Conservation (phyloP, 192 early-diverging fungal species). For the Pilobolus umbonatus region DNA sequence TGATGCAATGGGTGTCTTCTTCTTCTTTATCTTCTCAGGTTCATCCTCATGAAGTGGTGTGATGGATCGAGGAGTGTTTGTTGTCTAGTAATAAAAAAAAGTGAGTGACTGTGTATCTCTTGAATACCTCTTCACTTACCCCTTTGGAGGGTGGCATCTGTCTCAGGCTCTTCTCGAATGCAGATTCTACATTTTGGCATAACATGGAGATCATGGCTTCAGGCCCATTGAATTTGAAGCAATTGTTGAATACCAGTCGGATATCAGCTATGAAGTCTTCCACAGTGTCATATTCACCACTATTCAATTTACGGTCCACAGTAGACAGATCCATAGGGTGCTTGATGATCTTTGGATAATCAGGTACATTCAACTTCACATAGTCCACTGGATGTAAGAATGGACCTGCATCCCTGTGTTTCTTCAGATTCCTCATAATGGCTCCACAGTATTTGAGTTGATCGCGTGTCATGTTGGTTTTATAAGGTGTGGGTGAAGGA, state of each 20-base stretch:
- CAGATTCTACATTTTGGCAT: slow-evolving; percentile 62
- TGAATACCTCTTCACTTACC: slow-evolving; percentile 17
- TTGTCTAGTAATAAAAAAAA: neutral
- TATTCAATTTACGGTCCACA: slow-evolving; percentile 63
- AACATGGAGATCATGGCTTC: slow-evolving; percentile 65
- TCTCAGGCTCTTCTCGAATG: slow-evolving; percentile 63
- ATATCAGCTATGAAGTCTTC: slow-evolving; percentile 66
- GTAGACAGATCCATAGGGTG: slow-evolving; percentile 79
- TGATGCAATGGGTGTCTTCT: slow-evolving; percentile 7
- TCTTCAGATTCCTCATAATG: slow-evolving; percentile 69
- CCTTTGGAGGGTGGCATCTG: slow-evolving; percentile 66
- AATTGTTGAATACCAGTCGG: slow-evolving; percentile 73
- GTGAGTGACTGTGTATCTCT: neutral
- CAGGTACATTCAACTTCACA: slow-evolving; percentile 72
- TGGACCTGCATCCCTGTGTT: slow-evolving; percentile 77
- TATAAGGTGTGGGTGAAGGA: slow-evolving; percentile 20
- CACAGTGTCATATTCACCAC: slow-evolving; percentile 54
- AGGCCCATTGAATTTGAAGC: slow-evolving; percentile 75
- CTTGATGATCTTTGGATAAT: slow-evolving; percentile 70
- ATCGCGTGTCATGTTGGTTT: slow-evolving; percentile 62
- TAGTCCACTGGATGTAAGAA: slow-evolving; percentile 83
- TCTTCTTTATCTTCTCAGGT: slow-evolving; percentile 2
- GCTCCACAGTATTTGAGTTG: slow-evolving; percentile 80
- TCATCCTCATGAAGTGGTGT: slow-evolving; percentile 14
- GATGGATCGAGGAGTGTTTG: slow-evolving; percentile 15